These are phyloP conservation scores for Exophiala bonariae DNA, from an alignment of 2,329 filamentous ascomycete species.

Conservation along the genomic window DNA sequence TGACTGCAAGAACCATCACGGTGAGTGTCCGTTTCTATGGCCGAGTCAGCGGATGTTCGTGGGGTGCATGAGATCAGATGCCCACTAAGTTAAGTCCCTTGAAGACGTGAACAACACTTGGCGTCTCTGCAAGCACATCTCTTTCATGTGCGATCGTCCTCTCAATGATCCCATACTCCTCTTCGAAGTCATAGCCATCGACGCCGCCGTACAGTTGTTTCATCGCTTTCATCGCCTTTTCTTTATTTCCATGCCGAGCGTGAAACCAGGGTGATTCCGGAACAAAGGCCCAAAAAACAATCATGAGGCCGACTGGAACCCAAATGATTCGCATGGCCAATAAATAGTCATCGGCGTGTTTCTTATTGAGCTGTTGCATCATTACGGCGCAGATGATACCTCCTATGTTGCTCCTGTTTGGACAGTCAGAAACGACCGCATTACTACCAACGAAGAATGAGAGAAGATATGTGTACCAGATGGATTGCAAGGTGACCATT, in stretches of 20 bases:
- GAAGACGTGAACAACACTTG: too few relatives aligned
- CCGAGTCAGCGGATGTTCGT: too few relatives aligned
- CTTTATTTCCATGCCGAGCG: conserved; percentile 1
- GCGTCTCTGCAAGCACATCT: neutral
- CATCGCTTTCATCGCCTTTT: neutral
- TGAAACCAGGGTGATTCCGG: neutral
- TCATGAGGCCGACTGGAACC: neutral
- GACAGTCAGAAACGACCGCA: too few relatives aligned
- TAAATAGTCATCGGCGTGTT: neutral
- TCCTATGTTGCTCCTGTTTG: neutral
- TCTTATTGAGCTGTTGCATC: conserved; percentile 2
- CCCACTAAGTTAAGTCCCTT: too few relatives aligned
- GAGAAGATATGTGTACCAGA: neutral
- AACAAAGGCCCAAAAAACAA: neutral
- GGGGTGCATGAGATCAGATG: too few relatives aligned
- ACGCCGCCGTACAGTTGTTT: neutral
- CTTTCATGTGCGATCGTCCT: neutral
- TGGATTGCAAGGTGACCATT: neutral
- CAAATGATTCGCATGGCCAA: neutral
- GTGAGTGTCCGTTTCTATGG: conserved; percentile 1
- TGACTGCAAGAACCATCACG: conserved; percentile 4
- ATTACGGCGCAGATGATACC: neutral
- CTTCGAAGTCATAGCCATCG: neutral
- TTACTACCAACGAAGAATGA: too few relatives aligned
- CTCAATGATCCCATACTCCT: neutral